Evolutionary conservation across 768 basidiomycete genomes (phyloP).

Genomic region (Polyporus arcularius): DNA sequence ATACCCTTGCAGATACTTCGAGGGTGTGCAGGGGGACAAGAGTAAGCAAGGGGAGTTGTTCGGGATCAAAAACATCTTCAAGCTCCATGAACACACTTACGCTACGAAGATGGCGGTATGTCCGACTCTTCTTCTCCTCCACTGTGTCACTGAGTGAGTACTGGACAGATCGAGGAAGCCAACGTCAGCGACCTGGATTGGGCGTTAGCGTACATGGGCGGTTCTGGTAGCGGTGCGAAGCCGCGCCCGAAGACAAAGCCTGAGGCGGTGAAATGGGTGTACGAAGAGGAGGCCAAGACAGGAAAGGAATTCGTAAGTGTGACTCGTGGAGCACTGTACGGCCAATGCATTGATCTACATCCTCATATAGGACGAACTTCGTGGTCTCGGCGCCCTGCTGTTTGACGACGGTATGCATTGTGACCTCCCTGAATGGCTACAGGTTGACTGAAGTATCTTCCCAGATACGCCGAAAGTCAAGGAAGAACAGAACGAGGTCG

Average conservation of each 20-base stretch:
- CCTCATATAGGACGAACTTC: conserved; percentile 47
- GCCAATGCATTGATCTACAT: not conserved
- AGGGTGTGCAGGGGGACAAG: conserved; percentile 80
- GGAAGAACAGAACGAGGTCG: conserved; percentile 47
- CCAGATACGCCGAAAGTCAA: conserved; percentile 37
- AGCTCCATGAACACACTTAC: conserved; percentile 65
- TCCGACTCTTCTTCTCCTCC: not conserved
- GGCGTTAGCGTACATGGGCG: conserved; percentile 71
- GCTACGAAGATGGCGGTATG: conserved; percentile 76
- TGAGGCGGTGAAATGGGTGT: conserved; percentile 40
- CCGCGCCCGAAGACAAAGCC: conserved; percentile 9
- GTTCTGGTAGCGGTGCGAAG: conserved; percentile 16
- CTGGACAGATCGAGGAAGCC: conserved; percentile 72
- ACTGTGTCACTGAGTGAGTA: not conserved
- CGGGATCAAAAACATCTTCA: conserved; percentile 85
- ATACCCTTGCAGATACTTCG: conserved; percentile 58
- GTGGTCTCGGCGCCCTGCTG: conserved; percentile 64
- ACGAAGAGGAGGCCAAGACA: conserved; percentile 42
- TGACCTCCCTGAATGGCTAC: not conserved
- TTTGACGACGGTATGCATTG: conserved; percentile 61
- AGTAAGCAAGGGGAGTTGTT: conserved; percentile 79
- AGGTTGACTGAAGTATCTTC: not conserved
- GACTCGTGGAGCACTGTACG: not conserved
- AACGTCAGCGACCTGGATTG: conserved; percentile 76
- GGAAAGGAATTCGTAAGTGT: conserved; percentile 22